Conservation (phyloP, 306 rosid genomes). For the Sicyos baderoa region DNA sequence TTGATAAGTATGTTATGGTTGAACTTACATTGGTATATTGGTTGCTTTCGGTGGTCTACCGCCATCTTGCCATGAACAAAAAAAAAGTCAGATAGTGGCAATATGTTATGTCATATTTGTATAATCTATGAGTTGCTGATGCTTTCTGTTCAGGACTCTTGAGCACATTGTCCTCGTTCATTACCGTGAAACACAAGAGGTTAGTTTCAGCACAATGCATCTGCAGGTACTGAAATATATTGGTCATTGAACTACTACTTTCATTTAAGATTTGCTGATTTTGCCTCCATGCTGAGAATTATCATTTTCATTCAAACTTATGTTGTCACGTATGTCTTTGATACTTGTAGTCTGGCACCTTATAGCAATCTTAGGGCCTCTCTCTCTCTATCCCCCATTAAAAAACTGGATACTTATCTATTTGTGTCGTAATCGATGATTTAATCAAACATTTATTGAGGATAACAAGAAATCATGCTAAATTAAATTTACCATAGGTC, state of each 20-base stretch:
- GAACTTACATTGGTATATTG: constrained; percentile 22
- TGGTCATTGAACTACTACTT: background rate
- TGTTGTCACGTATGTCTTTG: no score
- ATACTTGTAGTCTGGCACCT: no score
- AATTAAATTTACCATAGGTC: no score
- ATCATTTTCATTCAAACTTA: no score
- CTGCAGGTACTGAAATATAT: constrained; percentile 11
- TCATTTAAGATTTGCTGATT: background rate
- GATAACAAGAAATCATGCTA: background rate
- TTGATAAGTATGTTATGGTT: constrained; percentile 69
- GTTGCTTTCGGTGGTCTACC: background rate
- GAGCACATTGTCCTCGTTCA: constrained; percentile 97
- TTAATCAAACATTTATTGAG: background rate
- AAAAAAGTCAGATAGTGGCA: background rate
- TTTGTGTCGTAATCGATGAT: background rate
- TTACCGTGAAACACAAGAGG: constrained; percentile 95
- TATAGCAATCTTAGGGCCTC: background rate
- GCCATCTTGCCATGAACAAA: constrained; percentile 10
- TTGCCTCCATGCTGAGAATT: background rate
- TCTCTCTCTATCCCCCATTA: background rate
- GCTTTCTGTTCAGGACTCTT: constrained; percentile 67
- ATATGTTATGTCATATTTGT: background rate
- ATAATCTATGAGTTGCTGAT: constrained; percentile 12
- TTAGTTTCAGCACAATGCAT: constrained; percentile 23
- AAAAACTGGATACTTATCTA: background rate